Conservation (phyloP, 306 rosid genomes). For the Malus orientalis region DNA sequence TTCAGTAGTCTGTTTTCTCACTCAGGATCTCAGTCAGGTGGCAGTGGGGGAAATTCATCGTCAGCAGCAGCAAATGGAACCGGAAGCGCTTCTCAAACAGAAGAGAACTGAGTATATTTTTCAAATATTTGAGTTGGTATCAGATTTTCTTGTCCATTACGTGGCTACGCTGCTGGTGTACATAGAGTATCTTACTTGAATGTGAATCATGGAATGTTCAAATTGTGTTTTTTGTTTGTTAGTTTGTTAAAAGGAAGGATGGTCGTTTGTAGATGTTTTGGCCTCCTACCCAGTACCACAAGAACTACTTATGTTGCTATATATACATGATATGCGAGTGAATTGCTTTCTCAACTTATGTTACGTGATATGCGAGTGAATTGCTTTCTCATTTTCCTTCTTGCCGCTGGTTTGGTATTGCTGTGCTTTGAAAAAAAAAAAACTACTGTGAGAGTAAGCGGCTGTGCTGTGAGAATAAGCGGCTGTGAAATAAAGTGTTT, state of each 20-base stretch:
- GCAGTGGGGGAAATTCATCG: constrained; percentile 33
- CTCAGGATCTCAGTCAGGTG: constrained; percentile 27
- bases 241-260: background rate
- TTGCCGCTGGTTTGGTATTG: too few species aligned
- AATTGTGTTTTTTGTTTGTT: background rate
- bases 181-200: constrained; percentile 28
- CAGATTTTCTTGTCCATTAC: constrained; percentile 5
- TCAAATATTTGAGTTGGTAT: background rate
- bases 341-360: background rate
- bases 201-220: constrained; percentile 13
- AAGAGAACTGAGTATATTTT: constrained; percentile 23
- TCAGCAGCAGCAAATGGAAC: constrained; percentile 25
- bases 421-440: too few species aligned
- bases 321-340: too few species aligned
- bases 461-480: too few species aligned
- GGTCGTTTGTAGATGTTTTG: constrained; percentile 16
- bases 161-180: constrained; percentile 26
- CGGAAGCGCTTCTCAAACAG: constrained; percentile 34
- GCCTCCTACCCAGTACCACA: background rate
- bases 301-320: constrained; percentile 4
- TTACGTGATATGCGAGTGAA: background rate
- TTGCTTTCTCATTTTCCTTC: background rate
- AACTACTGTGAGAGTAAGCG: too few species aligned
- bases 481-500: too few species aligned
- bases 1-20: constrained; percentile 58